Evolutionary conservation across 192 early-diverging fungal species (phyloP).

Genomic region (Spinellus fusiger): DNA sequence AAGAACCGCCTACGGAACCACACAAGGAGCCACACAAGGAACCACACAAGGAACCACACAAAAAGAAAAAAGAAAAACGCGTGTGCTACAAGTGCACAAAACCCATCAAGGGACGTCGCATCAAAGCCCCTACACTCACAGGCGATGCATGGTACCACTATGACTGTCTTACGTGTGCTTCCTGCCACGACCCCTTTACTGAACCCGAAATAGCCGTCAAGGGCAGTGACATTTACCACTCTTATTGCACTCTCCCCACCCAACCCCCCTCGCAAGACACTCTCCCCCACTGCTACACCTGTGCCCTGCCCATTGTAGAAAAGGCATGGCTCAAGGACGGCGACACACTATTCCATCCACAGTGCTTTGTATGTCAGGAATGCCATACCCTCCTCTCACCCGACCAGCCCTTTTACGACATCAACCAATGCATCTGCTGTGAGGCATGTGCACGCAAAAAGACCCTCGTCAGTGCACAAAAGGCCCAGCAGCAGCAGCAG

Average conservation of each 20-base stretch:
- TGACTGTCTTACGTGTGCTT: slow-evolving; percentile 37
- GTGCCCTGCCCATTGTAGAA: slow-evolving; percentile 26
- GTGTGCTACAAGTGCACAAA: slow-evolving; percentile 30
- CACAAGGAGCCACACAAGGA: neutral
- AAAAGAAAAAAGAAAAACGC: slow-evolving; percentile 6
- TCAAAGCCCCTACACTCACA: slow-evolving; percentile 27
- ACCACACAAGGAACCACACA: neutral
- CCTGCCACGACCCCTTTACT: slow-evolving; percentile 39
- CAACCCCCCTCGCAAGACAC: no score
- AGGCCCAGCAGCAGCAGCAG: neutral
- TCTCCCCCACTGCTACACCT: slow-evolving; percentile 26
- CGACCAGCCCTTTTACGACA: slow-evolving; percentile 36
- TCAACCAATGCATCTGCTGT: slow-evolving; percentile 34
- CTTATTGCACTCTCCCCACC: no score
- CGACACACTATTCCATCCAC: slow-evolving; percentile 22
- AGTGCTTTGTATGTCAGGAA: slow-evolving; percentile 7
- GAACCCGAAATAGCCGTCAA: slow-evolving; percentile 38
- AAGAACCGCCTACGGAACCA: neutral
- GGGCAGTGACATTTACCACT: slow-evolving; percentile 34
- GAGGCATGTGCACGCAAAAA: slow-evolving; percentile 32
- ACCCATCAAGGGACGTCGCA: slow-evolving; percentile 31
- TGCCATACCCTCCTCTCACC: slow-evolving; percentile 5
- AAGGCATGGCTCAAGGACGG: slow-evolving; percentile 29
- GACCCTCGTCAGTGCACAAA: slow-evolving; percentile 5
- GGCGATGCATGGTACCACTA: slow-evolving; percentile 36